Evolutionary conservation across 169 alveolate species (phyloP), one percentile per base, ranked within the genome.

Genomic region (Cryptosporidium canis): DNA sequence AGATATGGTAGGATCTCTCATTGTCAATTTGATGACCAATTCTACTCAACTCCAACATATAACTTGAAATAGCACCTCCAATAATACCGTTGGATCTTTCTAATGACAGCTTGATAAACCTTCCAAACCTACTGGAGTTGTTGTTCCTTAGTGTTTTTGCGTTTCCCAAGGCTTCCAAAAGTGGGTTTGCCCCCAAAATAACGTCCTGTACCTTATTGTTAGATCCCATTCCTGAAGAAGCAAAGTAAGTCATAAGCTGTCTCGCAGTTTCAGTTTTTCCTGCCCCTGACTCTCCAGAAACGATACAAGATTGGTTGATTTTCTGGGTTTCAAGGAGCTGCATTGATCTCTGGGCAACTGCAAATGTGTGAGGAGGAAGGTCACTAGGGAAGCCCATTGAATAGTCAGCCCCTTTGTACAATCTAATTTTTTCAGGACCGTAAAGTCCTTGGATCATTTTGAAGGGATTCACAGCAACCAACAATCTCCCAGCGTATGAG

Each of bases 271-370:
- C 99, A 1, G 99, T 98, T 93, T 99, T 99, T 9, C 99, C 99
- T 9, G 99, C 99, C 0, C 99, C 99, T 63, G 99, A 95, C 90
- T 99, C 99, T 0, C 99, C 99, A n/a, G 99, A 95, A 66, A 99
- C 98, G 47, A 99, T 97, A 35, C 98, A 95, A 18, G 99, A 95
- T 83, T 98, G 99, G 66, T 94, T 91, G 37, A 67, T 83, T 61
- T 91, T 91, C 18, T 93, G 93, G 53, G 92, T 83, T 7, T 91
- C 82, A 47, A 94, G 83, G 21, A 96, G 94, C 47, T 93, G 92
- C 72, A 93, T 77, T 24, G 96, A 96, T 84, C 94, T 93, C 82
- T 94, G 96, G 12, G 96, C 97, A 29, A 94, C 93, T 27, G 97
- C 96, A 83, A 92, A 94, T 7, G 96, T 92, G 83, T 94, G 97